Base-by-base conservation (phyloP, 2,329 filamentous ascomycete genomes). In the Diaporthe eres region DNA sequence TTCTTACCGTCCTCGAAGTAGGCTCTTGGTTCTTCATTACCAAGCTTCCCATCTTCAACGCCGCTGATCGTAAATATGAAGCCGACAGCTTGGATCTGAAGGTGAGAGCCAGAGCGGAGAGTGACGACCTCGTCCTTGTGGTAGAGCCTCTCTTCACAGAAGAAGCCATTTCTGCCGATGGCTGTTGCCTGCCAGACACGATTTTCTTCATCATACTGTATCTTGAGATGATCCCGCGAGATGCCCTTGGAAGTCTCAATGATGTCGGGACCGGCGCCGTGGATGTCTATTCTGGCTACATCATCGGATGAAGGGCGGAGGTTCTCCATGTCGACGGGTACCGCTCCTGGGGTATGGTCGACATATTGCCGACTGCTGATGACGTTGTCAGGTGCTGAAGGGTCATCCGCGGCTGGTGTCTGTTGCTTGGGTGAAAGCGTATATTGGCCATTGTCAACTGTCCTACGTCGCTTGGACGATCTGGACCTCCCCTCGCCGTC, bases 211-310 rank as follows among this genome's bases (percentile, higher is more conserved):
- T 94, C 93, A 84, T 92, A 96, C 63, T 90, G 86, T 79, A 96
- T 94, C 80, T 92, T 92, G 67, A 94, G 86, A 82, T 96, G 94
- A 79, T 93, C 87, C 77, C 94, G 88, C 4, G 94, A 96, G 73
- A 96, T 95, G 70, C 90, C 90, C 81, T 93, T 94, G 70, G 94
- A 94, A 77, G 90, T 91, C 76, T 83, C 87, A 3, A 91, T 89
- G 76, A 91, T 90, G 67, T 90, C 87, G 7, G 89, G 89, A 2
- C 90, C 89, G 0, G 91, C 91, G 4, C 94, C 94, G 82, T 95
- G 94, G 60, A 96, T 94, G 47, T 91, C 91, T 67, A 95, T 88
- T 75, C 94, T 89, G 4, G 92, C 91, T 74, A 92, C 90, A 75
- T 92, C 88, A 76, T 89, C 84, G 0, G 91, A 90, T 34, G 91